Conservation (phyloP, 371 early-diverging fungal species). For the Phascolomyces articulosus region DNA sequence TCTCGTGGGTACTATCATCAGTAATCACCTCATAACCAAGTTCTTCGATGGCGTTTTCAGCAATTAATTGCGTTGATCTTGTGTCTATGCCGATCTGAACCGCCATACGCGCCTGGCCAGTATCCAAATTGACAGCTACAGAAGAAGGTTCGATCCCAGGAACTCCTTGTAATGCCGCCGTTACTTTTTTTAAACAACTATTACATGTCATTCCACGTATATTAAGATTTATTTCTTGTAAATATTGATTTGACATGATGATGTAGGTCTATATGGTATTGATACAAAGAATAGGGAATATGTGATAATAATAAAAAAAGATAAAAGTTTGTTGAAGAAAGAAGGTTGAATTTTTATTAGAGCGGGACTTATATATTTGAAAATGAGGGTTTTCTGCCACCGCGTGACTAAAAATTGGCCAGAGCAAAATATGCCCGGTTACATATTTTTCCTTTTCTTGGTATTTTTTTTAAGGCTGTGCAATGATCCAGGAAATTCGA, state of each 20-base stretch:
- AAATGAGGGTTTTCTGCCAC: conserved; percentile 1
- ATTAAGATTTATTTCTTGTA: background rate
- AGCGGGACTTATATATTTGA: background rate
- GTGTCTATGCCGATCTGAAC: conserved; percentile 5
- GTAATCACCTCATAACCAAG: conserved; percentile 60
- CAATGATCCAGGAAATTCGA: too few species aligned
- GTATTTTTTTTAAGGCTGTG: too few species aligned
- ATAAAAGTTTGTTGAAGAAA: background rate
- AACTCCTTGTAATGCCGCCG: conserved; percentile 25
- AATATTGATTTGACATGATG: too few species aligned
- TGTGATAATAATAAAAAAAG: background rate
- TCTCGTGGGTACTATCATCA: conserved; percentile 1
- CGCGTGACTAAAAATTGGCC: background rate
- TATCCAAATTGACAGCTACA: conserved; percentile 29
- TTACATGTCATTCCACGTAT: conserved; percentile 44
- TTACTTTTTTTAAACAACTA: conserved; percentile 29
- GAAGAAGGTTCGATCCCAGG: conserved; percentile 13
- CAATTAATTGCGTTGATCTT: conserved; percentile 12
- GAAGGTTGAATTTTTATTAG: background rate
- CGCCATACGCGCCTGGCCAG: conserved; percentile 17
- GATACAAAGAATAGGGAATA: background rate
- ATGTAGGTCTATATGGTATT: background rate
- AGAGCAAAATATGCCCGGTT: conserved; percentile 1
- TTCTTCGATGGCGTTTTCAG: conserved; percentile 58
- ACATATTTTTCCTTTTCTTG: too few species aligned